These are phyloP conservation scores for Trichosporon sp. DNA, from an alignment of 1,284 basidiomycete genomes.

Conservation along the genomic window DNA sequence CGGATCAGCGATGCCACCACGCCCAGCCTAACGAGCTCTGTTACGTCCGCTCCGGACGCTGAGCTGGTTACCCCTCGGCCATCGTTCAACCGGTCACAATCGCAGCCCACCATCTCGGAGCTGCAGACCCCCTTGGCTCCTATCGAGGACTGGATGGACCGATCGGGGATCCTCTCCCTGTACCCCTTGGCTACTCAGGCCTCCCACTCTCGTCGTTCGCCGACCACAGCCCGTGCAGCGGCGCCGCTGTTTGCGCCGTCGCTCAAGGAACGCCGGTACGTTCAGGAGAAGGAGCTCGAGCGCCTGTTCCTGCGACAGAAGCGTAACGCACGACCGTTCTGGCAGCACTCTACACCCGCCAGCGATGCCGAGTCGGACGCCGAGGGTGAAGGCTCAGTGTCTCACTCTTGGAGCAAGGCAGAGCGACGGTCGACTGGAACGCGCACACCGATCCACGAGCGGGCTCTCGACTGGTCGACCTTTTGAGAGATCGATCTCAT, in stretches of 20 bases:
- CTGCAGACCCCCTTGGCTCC: conserved; percentile 28
- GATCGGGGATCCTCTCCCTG: conserved; percentile 39
- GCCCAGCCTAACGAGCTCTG: conserved; percentile 17
- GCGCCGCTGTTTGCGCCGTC: conserved; percentile 38
- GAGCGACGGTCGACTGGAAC: conserved; percentile 2
- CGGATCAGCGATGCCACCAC: conserved; percentile 5
- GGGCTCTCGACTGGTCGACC: conserved; percentile 23
- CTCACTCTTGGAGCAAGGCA: not conserved
- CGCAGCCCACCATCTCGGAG: conserved; percentile 4
- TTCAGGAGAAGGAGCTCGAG: conserved; percentile 29
- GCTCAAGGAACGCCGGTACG: conserved; percentile 22
- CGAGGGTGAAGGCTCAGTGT: not conserved
- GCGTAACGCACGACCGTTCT: conserved; percentile 15
- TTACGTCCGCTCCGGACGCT: conserved; percentile 16
- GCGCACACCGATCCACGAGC: conserved; percentile 6
- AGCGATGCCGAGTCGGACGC: conserved; percentile 23
- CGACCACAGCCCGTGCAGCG: conserved; percentile 20
- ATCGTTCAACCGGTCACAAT: conserved; percentile 3
- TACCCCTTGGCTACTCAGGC: conserved; percentile 41
- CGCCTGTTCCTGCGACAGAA: conserved; percentile 27
- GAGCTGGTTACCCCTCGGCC: conserved; percentile 1
- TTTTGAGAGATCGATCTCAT: conserved; percentile 9
- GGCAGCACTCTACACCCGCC: conserved; percentile 12
- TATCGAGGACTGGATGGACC: conserved; percentile 42
- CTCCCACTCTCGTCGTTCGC: conserved; percentile 23